phyloP scores from a whole-genome alignment of 192 early-diverging fungal genomes.

The Mortierella hygrophila region DNA sequence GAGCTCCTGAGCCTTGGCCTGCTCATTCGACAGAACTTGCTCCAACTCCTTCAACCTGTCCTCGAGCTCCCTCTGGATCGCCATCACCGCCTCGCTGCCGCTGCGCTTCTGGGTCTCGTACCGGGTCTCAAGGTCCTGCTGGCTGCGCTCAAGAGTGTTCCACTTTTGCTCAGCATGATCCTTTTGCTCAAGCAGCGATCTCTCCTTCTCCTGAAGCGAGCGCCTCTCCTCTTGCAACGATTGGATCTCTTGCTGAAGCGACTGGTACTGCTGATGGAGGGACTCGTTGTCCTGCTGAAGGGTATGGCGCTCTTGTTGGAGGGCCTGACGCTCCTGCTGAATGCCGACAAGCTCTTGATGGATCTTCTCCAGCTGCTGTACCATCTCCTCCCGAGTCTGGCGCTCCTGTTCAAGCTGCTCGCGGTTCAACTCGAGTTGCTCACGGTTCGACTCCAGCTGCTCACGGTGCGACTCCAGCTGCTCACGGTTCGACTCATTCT shows the following conservation, averaged over 20 bases:
- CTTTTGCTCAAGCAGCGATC: constrained; percentile 9
- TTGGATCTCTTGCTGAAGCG: constrained; percentile 9
- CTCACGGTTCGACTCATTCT: neutral
- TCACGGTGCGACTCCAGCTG: neutral
- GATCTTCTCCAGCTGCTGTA: constrained; percentile 13
- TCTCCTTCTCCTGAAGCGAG: neutral
- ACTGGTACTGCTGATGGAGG: neutral
- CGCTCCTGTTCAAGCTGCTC: constrained; percentile 16
- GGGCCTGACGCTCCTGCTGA: neutral
- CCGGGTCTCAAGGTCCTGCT: constrained; percentile 18
- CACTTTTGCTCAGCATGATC: neutral
- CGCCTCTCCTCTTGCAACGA: neutral
- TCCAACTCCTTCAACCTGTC: constrained; percentile 26
- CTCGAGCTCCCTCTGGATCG: constrained; percentile 13
- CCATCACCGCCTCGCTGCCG: constrained; percentile 8
- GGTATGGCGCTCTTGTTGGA: neutral
- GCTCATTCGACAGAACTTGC: constrained; percentile 19
- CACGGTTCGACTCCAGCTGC: constrained; percentile 14
- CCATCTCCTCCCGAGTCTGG: constrained; percentile 20
- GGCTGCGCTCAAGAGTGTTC: constrained; percentile 7
- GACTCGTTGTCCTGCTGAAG: constrained; percentile 8
- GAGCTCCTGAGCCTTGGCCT: constrained; percentile 11
- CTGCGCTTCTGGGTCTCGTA: constrained; percentile 4
- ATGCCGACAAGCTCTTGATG: constrained; percentile 9
- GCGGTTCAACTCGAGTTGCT: constrained; percentile 8